Conservation (phyloP, 331 rosid genomes). For the Pyrus hybrid region DNA sequence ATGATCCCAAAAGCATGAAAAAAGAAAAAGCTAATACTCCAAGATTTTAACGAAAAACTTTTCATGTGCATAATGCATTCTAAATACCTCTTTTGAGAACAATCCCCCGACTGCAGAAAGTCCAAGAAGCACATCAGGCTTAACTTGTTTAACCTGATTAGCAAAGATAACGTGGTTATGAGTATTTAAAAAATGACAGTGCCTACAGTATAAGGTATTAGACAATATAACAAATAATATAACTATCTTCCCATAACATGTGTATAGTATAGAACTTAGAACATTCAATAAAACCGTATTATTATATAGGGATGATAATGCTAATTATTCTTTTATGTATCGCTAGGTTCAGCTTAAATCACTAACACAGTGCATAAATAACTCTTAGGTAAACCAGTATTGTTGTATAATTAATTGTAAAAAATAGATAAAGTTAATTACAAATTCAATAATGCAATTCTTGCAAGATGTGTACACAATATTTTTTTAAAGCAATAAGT, state of each 20-base stretch:
- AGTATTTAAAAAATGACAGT: background rate
- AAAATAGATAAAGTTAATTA: background rate
- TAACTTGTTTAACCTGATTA: constrained; percentile 77
- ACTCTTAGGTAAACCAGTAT: background rate
- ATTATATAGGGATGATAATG: background rate
- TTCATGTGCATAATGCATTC: background rate
- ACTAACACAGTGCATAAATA: background rate
- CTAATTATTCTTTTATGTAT: background rate
- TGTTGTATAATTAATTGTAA: too few relatives aligned
- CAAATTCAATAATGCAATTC: background rate
- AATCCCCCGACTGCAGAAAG: constrained; percentile 97
- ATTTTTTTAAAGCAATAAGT: background rate
- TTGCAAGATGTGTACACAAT: background rate
- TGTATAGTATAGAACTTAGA: background rate
- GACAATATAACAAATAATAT: background rate
- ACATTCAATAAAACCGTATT: background rate
- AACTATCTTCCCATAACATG: background rate
- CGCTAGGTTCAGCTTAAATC: background rate
- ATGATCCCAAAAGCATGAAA: background rate
- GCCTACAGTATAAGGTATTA: background rate
- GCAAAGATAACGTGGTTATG: constrained; percentile 18
- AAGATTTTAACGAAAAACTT: background rate
- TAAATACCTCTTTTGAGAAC: constrained; percentile 80
- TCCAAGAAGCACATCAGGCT: constrained; percentile 99
- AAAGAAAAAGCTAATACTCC: background rate